Conservation (phyloP, 2,329 filamentous ascomycete genomes). For the Fusarium sp. region DNA sequence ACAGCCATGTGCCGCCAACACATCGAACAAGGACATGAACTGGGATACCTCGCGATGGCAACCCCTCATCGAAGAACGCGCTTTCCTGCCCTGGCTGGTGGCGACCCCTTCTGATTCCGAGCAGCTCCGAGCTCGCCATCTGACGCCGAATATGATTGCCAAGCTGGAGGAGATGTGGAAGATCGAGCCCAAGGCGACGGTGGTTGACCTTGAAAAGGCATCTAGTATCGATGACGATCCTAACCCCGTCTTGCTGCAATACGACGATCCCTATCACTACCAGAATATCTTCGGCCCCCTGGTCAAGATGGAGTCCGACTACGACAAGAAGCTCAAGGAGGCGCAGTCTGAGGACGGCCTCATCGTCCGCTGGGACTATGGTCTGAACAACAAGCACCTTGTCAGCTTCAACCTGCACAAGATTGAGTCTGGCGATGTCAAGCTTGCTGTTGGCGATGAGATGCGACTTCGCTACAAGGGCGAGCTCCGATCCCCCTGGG, state of each 20-base stretch:
- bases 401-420: slow-evolving; percentile 97
- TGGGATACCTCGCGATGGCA: slow-evolving; percentile 99
- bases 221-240: slow-evolving; percentile 95
- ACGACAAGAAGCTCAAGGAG: slow-evolving; percentile 98
- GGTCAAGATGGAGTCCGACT: slow-evolving; percentile 99
- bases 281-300: slow-evolving; percentile 98
- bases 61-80: slow-evolving; percentile 95
- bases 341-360: slow-evolving; percentile 97
- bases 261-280: slow-evolving; percentile 98
- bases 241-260: slow-evolving; percentile 89
- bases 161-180: slow-evolving; percentile 99
- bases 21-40: slow-evolving; percentile 99
- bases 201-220: slow-evolving; percentile 91
- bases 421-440: slow-evolving; percentile 96
- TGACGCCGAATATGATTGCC: slow-evolving; percentile 94
- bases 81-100: slow-evolving; percentile 95
- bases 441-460: slow-evolving; percentile 96
- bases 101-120: slow-evolving; percentile 90
- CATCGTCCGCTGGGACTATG: slow-evolving; percentile 92
- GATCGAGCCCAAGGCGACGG: slow-evolving; percentile 88
- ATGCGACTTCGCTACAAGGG: slow-evolving; percentile 98
- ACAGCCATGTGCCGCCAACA: slow-evolving; percentile 93
- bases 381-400: slow-evolving; percentile 96
- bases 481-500: slow-evolving; percentile 91
- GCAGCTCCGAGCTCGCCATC: slow-evolving; percentile 91